Percentiles rank a stretch among this genome's conserved stretches.
These are phyloP conservation scores for Leccinum subspadiceum DNA, from an alignment of 1,284 basidiomycete species.

Conservation along the genomic window DNA sequence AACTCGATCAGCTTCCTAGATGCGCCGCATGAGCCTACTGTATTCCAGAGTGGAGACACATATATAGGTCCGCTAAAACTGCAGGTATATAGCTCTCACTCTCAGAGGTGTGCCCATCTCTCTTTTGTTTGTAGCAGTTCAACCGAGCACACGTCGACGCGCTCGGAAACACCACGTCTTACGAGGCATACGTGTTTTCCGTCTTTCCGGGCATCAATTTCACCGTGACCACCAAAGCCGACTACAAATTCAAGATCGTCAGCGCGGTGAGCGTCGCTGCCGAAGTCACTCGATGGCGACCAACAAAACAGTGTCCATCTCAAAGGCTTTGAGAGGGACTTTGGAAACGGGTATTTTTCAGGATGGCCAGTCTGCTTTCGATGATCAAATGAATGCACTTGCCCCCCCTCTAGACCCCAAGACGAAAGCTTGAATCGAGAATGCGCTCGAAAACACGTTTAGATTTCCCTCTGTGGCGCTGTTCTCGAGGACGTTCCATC, in stretches of 20 bases:
- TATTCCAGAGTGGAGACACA: no score
- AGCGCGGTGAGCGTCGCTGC: constrained; percentile 50
- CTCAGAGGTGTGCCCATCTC: no score
- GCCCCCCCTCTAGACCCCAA: constrained; percentile 69
- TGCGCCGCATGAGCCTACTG: no score
- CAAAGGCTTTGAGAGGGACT: constrained; percentile 51
- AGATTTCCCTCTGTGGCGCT: constrained; percentile 90
- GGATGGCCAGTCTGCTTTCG: constrained; percentile 42
- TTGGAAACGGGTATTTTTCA: constrained; percentile 87
- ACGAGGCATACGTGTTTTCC: constrained; percentile 76
- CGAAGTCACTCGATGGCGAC: constrained; percentile 77
- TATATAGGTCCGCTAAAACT: no score
- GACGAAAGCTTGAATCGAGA: constrained; percentile 84
- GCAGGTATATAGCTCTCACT: no score
- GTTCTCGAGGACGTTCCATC: constrained; percentile 89
- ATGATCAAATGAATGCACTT: constrained; percentile 1
- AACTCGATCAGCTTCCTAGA: no score
- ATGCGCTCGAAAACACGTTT: constrained; percentile 85
- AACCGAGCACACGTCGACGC: constrained; percentile 40
- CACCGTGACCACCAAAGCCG: constrained; percentile 91
- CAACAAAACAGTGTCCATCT: constrained; percentile 5
- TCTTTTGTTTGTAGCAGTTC: no score
- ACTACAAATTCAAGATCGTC: constrained; percentile 79
- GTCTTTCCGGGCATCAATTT: constrained; percentile 84
- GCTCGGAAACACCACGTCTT: constrained; percentile 83